Percentiles rank a stretch among this genome's conserved stretches.
Evolutionary conservation across 139 green algal species (phyloP).

Genomic region (Ettlia oleoabundans): DNA sequence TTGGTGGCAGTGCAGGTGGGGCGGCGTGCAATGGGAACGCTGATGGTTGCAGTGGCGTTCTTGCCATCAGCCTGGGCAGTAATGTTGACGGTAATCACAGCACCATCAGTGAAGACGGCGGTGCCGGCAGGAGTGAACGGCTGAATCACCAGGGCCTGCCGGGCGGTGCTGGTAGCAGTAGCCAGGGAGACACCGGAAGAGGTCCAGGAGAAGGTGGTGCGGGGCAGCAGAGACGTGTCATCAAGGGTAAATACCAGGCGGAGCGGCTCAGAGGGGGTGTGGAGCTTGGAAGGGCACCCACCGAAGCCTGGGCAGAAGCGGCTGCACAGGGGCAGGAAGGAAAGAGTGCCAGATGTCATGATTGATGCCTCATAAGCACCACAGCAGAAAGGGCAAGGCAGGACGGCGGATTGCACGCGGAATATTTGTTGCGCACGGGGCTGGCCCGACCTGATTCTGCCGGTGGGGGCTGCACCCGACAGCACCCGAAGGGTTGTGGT

Average conservation of each 20-base stretch:
- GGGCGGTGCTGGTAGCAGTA: background rate
- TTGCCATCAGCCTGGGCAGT: background rate
- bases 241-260: background rate
- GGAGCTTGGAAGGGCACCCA: constrained; percentile 2
- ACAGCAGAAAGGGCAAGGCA: too few species aligned
- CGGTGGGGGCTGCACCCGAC: background rate
- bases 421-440: too few species aligned
- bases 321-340: background rate
- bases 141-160: constrained; percentile 7
- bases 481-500: background rate
- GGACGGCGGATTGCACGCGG: too few species aligned
- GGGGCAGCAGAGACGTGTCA: background rate
- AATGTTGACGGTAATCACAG: background rate
- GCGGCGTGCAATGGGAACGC: constrained; percentile 16
- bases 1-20: background rate
- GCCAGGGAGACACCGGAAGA: background rate
- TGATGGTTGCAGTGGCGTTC: background rate
- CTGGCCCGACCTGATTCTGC: background rate
- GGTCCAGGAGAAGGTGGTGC: constrained; percentile 5
- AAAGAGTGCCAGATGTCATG: background rate
- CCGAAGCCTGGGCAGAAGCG: constrained; percentile 15
- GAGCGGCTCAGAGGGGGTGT: background rate
- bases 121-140: background rate
- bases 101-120: background rate
- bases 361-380: background rate